phyloP scores from a whole-genome alignment of 805 yeast species.

The Komagataella phaffii region DNA sequence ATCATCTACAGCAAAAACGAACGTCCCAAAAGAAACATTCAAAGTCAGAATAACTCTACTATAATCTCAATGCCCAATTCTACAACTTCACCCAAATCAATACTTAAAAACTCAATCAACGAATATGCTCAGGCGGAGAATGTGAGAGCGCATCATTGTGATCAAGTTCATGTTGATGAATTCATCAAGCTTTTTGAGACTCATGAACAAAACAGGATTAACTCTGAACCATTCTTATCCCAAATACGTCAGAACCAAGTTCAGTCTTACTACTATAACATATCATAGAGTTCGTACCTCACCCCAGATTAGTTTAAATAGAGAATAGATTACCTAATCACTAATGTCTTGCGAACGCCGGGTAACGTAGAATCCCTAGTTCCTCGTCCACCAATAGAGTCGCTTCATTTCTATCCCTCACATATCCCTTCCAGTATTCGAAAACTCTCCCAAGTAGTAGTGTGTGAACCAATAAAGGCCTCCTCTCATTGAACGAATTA shows the following conservation, averaged over 20 bases:
- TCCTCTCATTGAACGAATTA: background rate
- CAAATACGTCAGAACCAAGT: conserved; percentile 24
- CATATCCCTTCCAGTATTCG: background rate
- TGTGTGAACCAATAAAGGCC: background rate
- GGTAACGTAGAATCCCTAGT: background rate
- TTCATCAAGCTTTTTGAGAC: conserved; percentile 21
- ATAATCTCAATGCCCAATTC: background rate
- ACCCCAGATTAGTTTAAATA: background rate
- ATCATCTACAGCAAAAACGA: background rate
- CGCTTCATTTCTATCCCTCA: background rate
- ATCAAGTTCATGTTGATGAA: conserved; percentile 20
- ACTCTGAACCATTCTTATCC: conserved; percentile 18
- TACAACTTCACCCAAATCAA: conserved; percentile 14
- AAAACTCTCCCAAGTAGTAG: background rate
- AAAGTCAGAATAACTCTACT: background rate
- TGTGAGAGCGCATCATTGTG: conserved; percentile 22
- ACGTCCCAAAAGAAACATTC: background rate
- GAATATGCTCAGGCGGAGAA: conserved; percentile 20
- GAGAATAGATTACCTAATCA: background rate
- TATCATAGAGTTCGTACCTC: background rate
- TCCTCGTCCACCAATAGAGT: background rate
- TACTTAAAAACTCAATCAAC: conserved; percentile 22
- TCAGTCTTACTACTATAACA: conserved; percentile 16
- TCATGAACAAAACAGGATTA: conserved; percentile 20
- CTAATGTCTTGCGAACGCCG: background rate